Conservation (phyloP, 352 stramenopile genomes). For the Pythium plurisporium region DNA sequence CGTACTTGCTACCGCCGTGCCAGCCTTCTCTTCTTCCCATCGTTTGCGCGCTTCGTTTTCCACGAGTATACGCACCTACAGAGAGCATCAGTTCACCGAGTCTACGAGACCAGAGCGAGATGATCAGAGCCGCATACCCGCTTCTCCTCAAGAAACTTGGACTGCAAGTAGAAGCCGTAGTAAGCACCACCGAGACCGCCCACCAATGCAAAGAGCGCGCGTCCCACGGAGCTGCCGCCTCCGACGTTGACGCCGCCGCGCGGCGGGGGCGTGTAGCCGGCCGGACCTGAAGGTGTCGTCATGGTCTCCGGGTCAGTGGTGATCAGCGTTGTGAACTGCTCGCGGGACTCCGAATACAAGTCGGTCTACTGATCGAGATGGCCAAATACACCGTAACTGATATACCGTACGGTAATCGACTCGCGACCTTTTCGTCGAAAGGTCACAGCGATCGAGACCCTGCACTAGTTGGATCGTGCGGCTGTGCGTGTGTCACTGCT, state of each 20-base stretch:
- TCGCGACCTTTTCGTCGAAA: slow-evolving; percentile 16
- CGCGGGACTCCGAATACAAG: too few relatives aligned
- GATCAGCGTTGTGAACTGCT: too few relatives aligned
- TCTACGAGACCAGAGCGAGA: too few relatives aligned
- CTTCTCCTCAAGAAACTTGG: slow-evolving; percentile 79
- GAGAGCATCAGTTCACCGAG: neutral
- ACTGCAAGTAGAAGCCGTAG: slow-evolving; percentile 79
- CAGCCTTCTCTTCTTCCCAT: slow-evolving; percentile 40
- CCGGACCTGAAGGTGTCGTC: too few relatives aligned
- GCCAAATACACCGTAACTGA: too few relatives aligned
- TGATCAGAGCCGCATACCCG: slow-evolving; percentile 27
- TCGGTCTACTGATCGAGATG: too few relatives aligned
- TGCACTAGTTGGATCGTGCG: neutral
- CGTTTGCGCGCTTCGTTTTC: slow-evolving; percentile 62
- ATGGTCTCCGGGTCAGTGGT: too few relatives aligned
- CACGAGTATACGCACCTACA: slow-evolving; percentile 44
- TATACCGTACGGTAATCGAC: too few relatives aligned
- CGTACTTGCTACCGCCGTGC: neutral
- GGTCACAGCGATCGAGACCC: neutral
- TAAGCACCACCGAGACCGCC: slow-evolving; percentile 70
- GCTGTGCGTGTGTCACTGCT: too few relatives aligned
- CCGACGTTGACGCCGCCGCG: slow-evolving; percentile 62
- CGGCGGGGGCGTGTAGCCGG: slow-evolving; percentile 16
- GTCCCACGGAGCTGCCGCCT: slow-evolving; percentile 61
- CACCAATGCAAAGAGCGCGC: slow-evolving; percentile 60